Conservation (phyloP, 257 asterid species). For the Coffea canephora region DNA sequence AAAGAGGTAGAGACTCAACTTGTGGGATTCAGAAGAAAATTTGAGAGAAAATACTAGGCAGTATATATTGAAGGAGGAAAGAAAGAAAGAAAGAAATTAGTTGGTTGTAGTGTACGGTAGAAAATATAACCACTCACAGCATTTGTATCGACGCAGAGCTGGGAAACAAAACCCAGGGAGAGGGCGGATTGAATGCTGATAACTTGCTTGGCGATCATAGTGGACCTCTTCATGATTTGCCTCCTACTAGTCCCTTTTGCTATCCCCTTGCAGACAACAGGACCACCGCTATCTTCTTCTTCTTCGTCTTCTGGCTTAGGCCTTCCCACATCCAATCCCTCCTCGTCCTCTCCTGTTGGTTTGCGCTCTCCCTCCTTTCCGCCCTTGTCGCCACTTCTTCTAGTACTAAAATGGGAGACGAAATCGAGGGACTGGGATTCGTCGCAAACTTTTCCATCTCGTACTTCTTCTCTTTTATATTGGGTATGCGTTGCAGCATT, state of each 20-base stretch:
- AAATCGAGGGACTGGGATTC: not conserved
- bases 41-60: too few species aligned
- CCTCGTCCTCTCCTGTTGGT: slow-evolving; percentile 13
- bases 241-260: slow-evolving; percentile 16
- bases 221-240: slow-evolving; percentile 54
- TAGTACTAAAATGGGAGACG: not conserved
- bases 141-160: slow-evolving; percentile 62
- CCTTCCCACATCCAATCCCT: slow-evolving; percentile 14
- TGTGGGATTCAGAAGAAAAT: too few species aligned
- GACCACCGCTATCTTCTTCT: slow-evolving; percentile 6
- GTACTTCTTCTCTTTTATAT: not conserved
- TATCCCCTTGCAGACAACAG: not conserved
- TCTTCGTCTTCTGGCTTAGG: not conserved
- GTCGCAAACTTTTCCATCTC: not conserved
- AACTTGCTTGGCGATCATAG: slow-evolving; percentile 67
- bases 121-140: slow-evolving; percentile 40
- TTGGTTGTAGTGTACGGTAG: too few species aligned
- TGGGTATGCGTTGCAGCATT: not conserved
- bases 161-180: slow-evolving; percentile 59
- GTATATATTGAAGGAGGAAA: too few species aligned
- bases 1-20: too few species aligned
- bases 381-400: not conserved
- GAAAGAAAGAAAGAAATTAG: too few species aligned
- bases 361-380: slow-evolving; percentile 6
- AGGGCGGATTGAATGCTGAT: slow-evolving; percentile 63